These are phyloP conservation scores for Rhodosporidiobolus sp. DNA, from an alignment of 768 basidiomycete genomes.

Conservation along the genomic window DNA sequence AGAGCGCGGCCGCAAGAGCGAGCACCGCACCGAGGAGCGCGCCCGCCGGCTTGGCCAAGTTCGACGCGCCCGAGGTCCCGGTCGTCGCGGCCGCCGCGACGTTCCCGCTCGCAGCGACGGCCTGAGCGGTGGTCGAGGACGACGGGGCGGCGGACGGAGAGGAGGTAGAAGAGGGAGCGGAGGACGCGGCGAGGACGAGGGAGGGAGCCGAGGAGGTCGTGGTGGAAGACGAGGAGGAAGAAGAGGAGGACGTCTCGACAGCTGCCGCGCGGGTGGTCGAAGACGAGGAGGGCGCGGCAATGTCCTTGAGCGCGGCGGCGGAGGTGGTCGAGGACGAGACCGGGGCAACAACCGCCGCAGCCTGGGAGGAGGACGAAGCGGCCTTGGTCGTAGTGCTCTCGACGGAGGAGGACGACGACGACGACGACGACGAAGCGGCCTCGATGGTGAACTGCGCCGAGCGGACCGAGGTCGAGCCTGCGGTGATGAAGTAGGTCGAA, in stretches of 20 bases:
- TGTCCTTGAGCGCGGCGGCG: too few species aligned
- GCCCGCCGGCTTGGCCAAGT: not conserved
- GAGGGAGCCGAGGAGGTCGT: not conserved
- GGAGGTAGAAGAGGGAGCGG: not conserved
- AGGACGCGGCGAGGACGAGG: not conserved
- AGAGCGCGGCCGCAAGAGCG: not conserved
- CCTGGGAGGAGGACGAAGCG: too few species aligned
- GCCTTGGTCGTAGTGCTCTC: too few species aligned
- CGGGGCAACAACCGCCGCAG: not conserved
- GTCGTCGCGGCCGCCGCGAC: not conserved
- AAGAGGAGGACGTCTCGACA: not conserved
- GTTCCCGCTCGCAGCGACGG: not conserved
- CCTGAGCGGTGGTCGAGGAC: not conserved
- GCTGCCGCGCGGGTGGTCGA: not conserved
- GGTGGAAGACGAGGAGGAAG: not conserved
- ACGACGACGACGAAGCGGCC: not conserved
- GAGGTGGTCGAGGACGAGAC: not conserved
- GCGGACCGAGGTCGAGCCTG: conserved; percentile 24
- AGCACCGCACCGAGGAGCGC: not conserved
- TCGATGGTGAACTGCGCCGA: conserved; percentile 30
- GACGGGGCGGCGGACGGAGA: not conserved
- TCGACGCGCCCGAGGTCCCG: not conserved
- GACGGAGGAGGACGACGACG: not conserved
- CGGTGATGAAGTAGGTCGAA: conserved; percentile 25
- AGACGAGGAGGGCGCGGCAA: too few species aligned